A percentile compares a stretch with the other conserved stretches of the same genome.
Evolutionary conservation across 305 asterid species (phyloP).

Genomic region (Fraxinus ornus): DNA sequence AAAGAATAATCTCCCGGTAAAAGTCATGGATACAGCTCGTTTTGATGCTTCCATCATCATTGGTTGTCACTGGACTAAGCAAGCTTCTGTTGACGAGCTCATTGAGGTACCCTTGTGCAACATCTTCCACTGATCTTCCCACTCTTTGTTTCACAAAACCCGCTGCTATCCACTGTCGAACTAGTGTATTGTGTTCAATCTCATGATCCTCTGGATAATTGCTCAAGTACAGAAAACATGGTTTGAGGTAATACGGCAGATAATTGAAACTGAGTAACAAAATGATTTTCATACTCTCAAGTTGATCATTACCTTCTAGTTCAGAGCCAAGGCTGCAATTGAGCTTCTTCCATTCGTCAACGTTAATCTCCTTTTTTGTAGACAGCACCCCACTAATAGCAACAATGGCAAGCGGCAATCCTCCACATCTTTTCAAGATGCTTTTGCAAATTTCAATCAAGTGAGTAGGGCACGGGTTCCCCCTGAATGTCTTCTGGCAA

Average conservation of each 20-base stretch:
- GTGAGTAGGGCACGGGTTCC: conserved; percentile 13
- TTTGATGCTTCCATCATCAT: background rate
- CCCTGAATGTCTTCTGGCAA: conserved; percentile 9
- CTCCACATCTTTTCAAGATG: conserved; percentile 12
- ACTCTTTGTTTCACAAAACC: background rate
- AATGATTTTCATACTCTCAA: background rate
- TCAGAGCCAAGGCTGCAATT: background rate
- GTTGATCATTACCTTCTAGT: background rate
- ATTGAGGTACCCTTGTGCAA: background rate
- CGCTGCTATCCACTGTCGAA: background rate
- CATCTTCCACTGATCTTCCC: background rate
- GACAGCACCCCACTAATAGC: conserved; percentile 5
- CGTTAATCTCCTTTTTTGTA: background rate
- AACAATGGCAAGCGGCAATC: conserved; percentile 17
- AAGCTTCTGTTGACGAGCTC: conserved; percentile 22
- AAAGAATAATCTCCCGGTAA: conserved; percentile 1
- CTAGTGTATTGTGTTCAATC: background rate
- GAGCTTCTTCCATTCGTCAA: background rate
- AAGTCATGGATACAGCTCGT: conserved; percentile 16
- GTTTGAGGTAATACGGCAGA: background rate
- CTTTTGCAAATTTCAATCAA: background rate
- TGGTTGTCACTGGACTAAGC: background rate
- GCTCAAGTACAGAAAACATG: conserved; percentile 11
- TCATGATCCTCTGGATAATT: conserved; percentile 13
- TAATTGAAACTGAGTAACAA: conserved; percentile 6